Conservation (phyloP, 768 basidiomycete species). For the Collybia sordida region DNA sequence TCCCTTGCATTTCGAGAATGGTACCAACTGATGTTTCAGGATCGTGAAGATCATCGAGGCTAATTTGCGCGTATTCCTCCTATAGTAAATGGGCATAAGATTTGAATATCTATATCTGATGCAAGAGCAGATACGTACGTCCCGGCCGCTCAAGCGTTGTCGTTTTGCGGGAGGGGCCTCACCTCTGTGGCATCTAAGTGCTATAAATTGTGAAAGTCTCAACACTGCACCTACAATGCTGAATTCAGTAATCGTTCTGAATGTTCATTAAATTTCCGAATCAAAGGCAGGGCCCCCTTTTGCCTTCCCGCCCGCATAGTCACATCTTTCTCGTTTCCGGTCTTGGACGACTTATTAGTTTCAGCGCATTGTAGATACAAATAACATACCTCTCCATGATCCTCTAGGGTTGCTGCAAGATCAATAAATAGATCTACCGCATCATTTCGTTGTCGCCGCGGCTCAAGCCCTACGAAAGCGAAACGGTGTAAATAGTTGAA, state of each 20-base stretch:
- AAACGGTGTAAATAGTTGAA: slow-evolving; percentile 1
- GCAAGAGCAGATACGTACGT: slow-evolving; percentile 31
- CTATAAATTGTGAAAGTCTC: background rate
- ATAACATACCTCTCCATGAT: slow-evolving; percentile 76
- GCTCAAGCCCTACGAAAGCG: slow-evolving; percentile 63
- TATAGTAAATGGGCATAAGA: slow-evolving; percentile 16
- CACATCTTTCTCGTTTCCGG: slow-evolving; percentile 84
- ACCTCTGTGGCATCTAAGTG: slow-evolving; percentile 36
- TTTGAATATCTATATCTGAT: background rate
- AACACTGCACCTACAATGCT: slow-evolving; percentile 50
- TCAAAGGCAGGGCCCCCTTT: slow-evolving; percentile 84
- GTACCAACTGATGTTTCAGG: slow-evolving; percentile 67
- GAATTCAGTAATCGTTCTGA: slow-evolving; percentile 86
- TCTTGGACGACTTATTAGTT: slow-evolving; percentile 42
- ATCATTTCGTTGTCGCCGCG: slow-evolving; percentile 64
- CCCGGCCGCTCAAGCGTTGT: slow-evolving; percentile 42
- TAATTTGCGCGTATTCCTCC: slow-evolving; percentile 57
- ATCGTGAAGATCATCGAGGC: slow-evolving; percentile 83
- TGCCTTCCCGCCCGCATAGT: slow-evolving; percentile 97
- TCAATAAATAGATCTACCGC: slow-evolving; percentile 78
- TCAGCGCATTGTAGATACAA: background rate
- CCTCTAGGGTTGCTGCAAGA: slow-evolving; percentile 84
- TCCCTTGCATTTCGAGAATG: slow-evolving; percentile 83
- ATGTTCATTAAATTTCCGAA: slow-evolving; percentile 97
- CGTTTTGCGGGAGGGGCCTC: slow-evolving; percentile 62